Evolutionary conservation across 2,329 filamentous ascomycete species (phyloP), one percentile per base, ranked within the genome.

Genomic region (Lasiodiplodia hormozganensis): DNA sequence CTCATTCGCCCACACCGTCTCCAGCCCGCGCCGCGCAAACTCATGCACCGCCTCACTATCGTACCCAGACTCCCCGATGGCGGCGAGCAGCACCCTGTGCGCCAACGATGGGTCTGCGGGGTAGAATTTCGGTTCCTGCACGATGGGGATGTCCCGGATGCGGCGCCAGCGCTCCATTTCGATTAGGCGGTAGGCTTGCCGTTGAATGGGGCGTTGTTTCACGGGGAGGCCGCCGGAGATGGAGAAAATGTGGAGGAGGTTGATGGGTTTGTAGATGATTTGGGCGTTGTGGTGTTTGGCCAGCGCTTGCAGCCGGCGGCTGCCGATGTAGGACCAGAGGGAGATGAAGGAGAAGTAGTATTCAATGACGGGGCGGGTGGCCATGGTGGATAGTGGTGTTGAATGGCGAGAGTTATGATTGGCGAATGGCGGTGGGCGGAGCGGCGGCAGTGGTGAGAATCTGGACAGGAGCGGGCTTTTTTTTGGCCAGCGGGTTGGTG

Each of bases 271-370:
- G 71, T 72, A 76, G 69, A 78, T 64, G 70, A 74, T 71, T 53
- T 70, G 51, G 31, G 72, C 74, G 68, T 75, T 73, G 58, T 71
- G 70, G 7, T 74, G 51, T 11, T 69, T 53, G 16, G 71, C 73
- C 3, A 76, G 69, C 18, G 62, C 57, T 21, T 72, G 71, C 16
- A 77, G 70, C 18, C 71, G 74, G 2, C 70, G 72, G 53, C 76
- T 77, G 57, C 74, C 76, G 60, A 77, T 71, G 65, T 75, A 74
- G 28, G 75, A 76, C 75, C 74, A 76, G 21, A 76, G 71, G 1
- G 75, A 77, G 49, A 77, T 74, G 70, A 76, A 76, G 40, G 74
- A 76, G 68, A 77, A 77, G 62, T 76, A 76, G 49, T 70, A 69
- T 52, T 70, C 69, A 21, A 54, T 54, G 11, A 54, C 23, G 1